A percentile compares a stretch with the other conserved stretches of the same genome.
phyloP scores from a whole-genome alignment of 2,329 filamentous ascomycete genomes.

The Colletotrichum limetticola region DNA sequence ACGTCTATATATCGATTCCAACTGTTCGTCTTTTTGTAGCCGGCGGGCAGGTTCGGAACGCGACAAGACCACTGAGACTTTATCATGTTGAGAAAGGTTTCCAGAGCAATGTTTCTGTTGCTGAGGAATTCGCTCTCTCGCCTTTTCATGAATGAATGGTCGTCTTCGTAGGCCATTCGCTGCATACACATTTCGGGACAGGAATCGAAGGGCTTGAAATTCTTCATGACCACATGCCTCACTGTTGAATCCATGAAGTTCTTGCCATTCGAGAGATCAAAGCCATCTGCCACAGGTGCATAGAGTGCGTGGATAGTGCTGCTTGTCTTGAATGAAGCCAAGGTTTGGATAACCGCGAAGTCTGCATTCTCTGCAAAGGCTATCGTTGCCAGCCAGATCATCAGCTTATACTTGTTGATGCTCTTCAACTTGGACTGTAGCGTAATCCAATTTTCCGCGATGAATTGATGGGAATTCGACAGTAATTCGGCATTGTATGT shows the following conservation, averaged over 20 bases:
- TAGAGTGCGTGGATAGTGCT: background rate
- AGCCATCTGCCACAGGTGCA: background rate
- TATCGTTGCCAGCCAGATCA: slow-evolving; percentile 39
- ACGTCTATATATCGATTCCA: background rate
- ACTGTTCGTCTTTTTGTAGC: background rate
- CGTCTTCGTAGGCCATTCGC: background rate
- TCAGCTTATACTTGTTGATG: slow-evolving; percentile 15
- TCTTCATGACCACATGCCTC: background rate
- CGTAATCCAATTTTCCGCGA: background rate
- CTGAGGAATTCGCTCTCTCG: background rate
- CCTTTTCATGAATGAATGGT: background rate
- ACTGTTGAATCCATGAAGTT: background rate
- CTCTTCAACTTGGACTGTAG: background rate
- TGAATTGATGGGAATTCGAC: background rate
- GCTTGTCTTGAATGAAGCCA: slow-evolving; percentile 16
- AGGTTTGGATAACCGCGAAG: slow-evolving; percentile 23
- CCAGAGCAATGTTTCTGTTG: background rate
- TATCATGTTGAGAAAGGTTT: background rate
- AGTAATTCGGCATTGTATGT: slow-evolving; percentile 2
- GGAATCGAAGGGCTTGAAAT: background rate
- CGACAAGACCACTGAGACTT: background rate
- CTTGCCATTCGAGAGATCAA: background rate
- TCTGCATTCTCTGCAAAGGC: slow-evolving; percentile 29
- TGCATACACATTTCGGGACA: background rate
- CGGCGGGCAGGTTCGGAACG: background rate